These are phyloP conservation scores for Leccinum cinnamomeum DNA, from an alignment of 1,284 basidiomycete species.

Conservation along the genomic window DNA sequence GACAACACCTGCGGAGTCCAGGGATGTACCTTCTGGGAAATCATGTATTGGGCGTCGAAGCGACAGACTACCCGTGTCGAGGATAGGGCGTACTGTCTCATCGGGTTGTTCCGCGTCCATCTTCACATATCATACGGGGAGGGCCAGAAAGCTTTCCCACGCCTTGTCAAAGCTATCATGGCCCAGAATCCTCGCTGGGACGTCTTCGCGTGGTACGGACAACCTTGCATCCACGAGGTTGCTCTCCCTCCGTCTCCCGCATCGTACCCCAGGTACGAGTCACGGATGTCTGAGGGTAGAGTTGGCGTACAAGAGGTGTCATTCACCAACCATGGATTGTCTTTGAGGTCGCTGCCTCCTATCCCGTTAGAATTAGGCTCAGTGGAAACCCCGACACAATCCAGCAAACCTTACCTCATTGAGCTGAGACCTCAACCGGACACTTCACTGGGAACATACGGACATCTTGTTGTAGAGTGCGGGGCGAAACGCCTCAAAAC, in stretches of 20 bases:
- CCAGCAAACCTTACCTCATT: neutral
- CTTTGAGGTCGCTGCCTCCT: neutral
- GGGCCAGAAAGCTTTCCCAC: conserved; percentile 13
- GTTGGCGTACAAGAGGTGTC: conserved; percentile 1
- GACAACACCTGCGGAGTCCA: conserved; percentile 12
- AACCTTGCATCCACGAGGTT: conserved; percentile 16
- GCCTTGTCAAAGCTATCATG: conserved; percentile 11
- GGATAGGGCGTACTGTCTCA: conserved; percentile 18
- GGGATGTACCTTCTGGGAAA: conserved; percentile 12
- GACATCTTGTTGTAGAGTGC: neutral
- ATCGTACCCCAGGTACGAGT: conserved; percentile 10
- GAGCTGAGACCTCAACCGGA: neutral
- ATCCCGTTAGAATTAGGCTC: neutral
- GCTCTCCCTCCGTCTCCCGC: conserved; percentile 13
- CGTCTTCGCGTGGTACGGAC: conserved; percentile 17
- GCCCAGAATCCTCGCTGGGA: conserved; percentile 12
- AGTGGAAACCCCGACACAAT: neutral
- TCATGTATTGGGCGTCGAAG: conserved; percentile 24
- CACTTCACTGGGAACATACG: neutral
- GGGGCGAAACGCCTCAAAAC: neutral
- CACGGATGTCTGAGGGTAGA: conserved; percentile 1
- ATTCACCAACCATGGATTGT: neutral
- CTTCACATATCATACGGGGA: conserved; percentile 17
- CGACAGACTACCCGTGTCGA: conserved; percentile 16
- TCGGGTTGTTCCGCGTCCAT: conserved; percentile 16